Percentiles rank a stretch among this genome's conserved stretches.
phyloP scores from a whole-genome alignment of 495 filamentous ascomycete genomes.

The Patellaria atrata region DNA sequence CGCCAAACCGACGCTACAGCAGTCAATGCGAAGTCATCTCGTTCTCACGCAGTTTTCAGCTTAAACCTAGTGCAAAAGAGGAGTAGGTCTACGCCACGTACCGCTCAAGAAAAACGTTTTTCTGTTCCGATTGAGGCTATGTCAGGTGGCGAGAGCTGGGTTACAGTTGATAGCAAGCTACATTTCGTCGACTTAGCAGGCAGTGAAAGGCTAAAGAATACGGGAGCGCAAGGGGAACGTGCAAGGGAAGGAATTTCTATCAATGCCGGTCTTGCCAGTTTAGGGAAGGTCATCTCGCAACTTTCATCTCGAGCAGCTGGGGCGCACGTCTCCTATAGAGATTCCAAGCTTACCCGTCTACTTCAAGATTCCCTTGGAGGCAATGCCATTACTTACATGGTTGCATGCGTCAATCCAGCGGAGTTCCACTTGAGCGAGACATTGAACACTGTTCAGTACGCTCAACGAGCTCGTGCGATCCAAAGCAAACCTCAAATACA shows the following conservation, averaged over 20 bases:
- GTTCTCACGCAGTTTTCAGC: constrained; percentile 95
- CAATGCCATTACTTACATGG: constrained; percentile 98
- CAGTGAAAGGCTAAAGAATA: constrained; percentile 95
- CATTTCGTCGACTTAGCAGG: constrained; percentile 98
- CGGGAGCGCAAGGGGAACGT: constrained; percentile 84
- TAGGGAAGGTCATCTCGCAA: constrained; percentile 98
- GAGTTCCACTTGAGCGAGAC: constrained; percentile 98
- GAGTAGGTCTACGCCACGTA: constrained; percentile 35
- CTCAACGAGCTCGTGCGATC: constrained; percentile 87
- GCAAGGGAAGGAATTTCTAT: constrained; percentile 97
- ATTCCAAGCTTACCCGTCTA: constrained; percentile 88
- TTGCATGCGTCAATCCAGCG: constrained; percentile 92
- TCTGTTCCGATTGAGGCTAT: constrained; percentile 79
- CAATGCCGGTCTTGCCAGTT: constrained; percentile 85
- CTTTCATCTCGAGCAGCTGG: constrained; percentile 79
- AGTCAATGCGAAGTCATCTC: constrained; percentile 96
- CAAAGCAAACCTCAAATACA: constrained; percentile 97
- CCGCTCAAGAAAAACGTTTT: constrained; percentile 65
- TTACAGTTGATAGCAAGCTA: constrained; percentile 94
- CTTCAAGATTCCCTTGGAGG: constrained; percentile 97
- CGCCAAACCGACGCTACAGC: constrained; percentile 98
- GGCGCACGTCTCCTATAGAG: constrained; percentile 92
- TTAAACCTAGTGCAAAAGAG: constrained; percentile 86
- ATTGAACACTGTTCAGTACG: constrained; percentile 93
- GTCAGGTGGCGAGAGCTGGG: constrained; percentile 47